These are phyloP conservation scores for Pterulicium gracile DNA, from an alignment of 1,284 basidiomycete species.

Conservation along the genomic window DNA sequence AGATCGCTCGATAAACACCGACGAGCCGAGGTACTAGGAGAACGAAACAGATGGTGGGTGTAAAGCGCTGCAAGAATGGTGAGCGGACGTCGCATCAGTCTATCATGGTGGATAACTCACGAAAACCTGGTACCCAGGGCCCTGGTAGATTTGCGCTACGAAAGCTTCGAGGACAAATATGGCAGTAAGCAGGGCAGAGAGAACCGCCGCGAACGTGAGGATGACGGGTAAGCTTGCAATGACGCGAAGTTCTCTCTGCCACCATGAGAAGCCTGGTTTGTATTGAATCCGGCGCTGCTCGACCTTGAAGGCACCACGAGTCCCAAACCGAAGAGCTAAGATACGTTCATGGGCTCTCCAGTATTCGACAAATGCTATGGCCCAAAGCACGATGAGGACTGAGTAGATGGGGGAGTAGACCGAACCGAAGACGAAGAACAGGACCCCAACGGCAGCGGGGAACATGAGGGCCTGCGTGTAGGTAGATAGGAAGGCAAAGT, in stretches of 20 bases:
- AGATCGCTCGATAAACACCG: slow-evolving; percentile 65
- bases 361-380: slow-evolving; percentile 76
- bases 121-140: slow-evolving; percentile 70
- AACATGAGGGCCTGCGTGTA: slow-evolving; percentile 74
- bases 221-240: slow-evolving; percentile 75
- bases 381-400: slow-evolving; percentile 66
- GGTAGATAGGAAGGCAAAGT: slow-evolving; percentile 80
- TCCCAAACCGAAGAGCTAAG: slow-evolving; percentile 73
- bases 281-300: slow-evolving; percentile 69
- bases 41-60: slow-evolving; percentile 80
- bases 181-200: slow-evolving; percentile 62
- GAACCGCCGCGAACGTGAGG: slow-evolving; percentile 57
- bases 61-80: slow-evolving; percentile 42
- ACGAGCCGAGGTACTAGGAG: slow-evolving; percentile 79
- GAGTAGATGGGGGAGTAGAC: slow-evolving; percentile 74
- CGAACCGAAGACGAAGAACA: slow-evolving; percentile 53
- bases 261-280: slow-evolving; percentile 51
- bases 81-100: not conserved
- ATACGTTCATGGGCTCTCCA: slow-evolving; percentile 81
- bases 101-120: slow-evolving; percentile 30
- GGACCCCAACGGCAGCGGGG: slow-evolving; percentile 50
- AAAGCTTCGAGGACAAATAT: slow-evolving; percentile 88
- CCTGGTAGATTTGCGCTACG: slow-evolving; percentile 76
- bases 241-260: slow-evolving; percentile 68
- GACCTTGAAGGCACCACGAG: slow-evolving; percentile 65